Conservation (phyloP, 2,329 filamentous ascomycete genomes). For the Byssothecium circinans region DNA sequence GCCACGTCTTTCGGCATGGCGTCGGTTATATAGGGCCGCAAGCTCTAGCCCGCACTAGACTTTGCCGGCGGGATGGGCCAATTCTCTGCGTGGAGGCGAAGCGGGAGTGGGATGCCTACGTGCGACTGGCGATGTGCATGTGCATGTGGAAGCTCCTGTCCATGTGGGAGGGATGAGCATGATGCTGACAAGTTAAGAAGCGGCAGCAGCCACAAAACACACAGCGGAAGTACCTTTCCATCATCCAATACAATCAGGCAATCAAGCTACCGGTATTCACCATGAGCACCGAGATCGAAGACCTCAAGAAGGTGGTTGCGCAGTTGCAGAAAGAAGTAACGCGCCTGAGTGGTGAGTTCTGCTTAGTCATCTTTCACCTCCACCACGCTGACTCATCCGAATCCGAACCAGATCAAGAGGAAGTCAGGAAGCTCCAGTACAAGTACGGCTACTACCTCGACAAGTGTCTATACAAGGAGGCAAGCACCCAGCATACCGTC, state of each 20-base stretch:
- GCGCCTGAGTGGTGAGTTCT: slow-evolving; percentile 28
- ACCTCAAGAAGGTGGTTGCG: slow-evolving; percentile 30
- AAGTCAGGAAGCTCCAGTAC: slow-evolving; percentile 59
- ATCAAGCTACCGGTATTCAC: too few species aligned
- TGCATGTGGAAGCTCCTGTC: slow-evolving; percentile 10
- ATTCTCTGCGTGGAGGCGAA: slow-evolving; percentile 13
- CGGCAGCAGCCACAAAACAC: too few species aligned
- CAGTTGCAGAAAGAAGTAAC: slow-evolving; percentile 32
- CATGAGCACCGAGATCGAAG: slow-evolving; percentile 34
- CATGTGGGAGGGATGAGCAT: slow-evolving; percentile 3
- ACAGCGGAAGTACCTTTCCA: too few species aligned
- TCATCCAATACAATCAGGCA: too few species aligned
- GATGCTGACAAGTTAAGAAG: too few species aligned
- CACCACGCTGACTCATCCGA: slow-evolving; percentile 6
- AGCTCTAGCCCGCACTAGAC: slow-evolving; percentile 9
- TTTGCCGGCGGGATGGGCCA: slow-evolving; percentile 18
- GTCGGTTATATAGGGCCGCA: slow-evolving; percentile 32
- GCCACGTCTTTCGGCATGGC: neutral
- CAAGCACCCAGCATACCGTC: slow-evolving; percentile 12
- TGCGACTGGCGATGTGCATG: slow-evolving; percentile 1
- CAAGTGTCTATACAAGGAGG: slow-evolving; percentile 61
- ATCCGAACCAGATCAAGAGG: slow-evolving; percentile 55
- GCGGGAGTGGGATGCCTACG: slow-evolving; percentile 10
- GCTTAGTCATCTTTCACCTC: slow-evolving; percentile 14
- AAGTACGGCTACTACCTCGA: slow-evolving; percentile 63